These are phyloP conservation scores for Naematelia aurantialba DNA, from an alignment of 768 basidiomycete genomes.

Conservation along the genomic window DNA sequence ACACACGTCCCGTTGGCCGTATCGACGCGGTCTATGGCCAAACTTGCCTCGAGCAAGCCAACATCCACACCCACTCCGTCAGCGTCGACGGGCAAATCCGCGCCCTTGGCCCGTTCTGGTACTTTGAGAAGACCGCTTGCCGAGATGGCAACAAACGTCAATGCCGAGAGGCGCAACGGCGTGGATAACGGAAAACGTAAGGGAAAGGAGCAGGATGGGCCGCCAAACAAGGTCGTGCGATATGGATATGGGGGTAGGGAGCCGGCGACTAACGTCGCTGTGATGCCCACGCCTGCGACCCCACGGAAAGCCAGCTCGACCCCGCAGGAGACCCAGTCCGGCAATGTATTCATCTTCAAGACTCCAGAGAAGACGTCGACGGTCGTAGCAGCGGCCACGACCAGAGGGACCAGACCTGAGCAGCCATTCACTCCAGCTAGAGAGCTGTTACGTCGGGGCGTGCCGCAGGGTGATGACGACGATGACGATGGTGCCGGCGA, in stretches of 20 bases:
- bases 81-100: no score
- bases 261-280: not conserved
- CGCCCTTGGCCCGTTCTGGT: not conserved
- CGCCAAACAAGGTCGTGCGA: not conserved
- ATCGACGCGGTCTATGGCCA: constrained; percentile 17
- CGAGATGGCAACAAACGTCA: not conserved
- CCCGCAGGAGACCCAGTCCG: no score
- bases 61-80: not conserved
- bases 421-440: not conserved
- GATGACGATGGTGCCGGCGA: not conserved
- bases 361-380: not conserved
- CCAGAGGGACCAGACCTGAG: not conserved
- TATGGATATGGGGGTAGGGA: not conserved
- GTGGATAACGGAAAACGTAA: not conserved
- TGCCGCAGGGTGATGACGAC: not conserved
- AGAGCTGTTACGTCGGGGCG: not conserved
- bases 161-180: not conserved
- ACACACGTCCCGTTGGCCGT: constrained; percentile 8
- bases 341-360: not conserved
- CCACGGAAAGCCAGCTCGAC: no score
- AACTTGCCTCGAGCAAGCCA: constrained; percentile 5
- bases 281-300: no score
- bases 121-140: not conserved
- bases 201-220: constrained; percentile 2
- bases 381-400: not conserved